These are phyloP conservation scores for Xanthoconium separans DNA, from an alignment of 1,284 basidiomycete species.

Conservation along the genomic window DNA sequence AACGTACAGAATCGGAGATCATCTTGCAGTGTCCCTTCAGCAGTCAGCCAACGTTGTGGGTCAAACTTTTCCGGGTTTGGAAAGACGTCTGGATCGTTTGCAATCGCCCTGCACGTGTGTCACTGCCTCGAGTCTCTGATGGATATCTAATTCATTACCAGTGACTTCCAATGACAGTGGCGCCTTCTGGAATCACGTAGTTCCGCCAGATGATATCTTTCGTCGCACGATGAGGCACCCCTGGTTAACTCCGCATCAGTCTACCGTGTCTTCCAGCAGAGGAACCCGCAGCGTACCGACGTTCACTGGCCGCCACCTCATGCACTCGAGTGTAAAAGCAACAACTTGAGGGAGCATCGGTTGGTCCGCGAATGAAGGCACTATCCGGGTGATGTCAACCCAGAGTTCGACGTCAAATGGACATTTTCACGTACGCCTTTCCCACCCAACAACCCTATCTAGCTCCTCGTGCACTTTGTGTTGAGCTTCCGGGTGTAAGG, in stretches of 20 bases:
- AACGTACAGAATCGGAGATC: constrained; percentile 8
- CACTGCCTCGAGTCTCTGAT: neutral
- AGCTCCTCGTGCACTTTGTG: constrained; percentile 1
- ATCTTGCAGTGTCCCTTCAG: neutral
- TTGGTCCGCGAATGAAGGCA: constrained; percentile 6
- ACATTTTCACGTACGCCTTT: constrained; percentile 1
- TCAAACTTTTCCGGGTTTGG: constrained; percentile 8
- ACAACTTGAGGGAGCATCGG: neutral
- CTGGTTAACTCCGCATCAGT: neutral
- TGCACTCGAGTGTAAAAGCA: constrained; percentile 3
- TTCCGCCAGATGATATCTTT: constrained; percentile 7
- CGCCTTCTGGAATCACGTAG: constrained; percentile 8
- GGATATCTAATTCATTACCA: neutral
- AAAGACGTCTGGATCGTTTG: constrained; percentile 9
- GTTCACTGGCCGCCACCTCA: constrained; percentile 8
- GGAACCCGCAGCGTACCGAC: neutral
- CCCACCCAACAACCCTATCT: constrained; percentile 3
- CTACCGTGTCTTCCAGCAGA: neutral
- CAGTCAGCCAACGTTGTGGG: constrained; percentile 7
- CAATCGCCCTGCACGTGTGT: constrained; percentile 3
- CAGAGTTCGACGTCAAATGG: neutral
- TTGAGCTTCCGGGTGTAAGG: constrained; percentile 4
- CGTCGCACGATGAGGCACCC: constrained; percentile 4
- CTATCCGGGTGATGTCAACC: neutral
- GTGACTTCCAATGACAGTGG: constrained; percentile 9